Conservation (phyloP, 1,139 yeast genomes). For the Pichia sp. region DNA sequence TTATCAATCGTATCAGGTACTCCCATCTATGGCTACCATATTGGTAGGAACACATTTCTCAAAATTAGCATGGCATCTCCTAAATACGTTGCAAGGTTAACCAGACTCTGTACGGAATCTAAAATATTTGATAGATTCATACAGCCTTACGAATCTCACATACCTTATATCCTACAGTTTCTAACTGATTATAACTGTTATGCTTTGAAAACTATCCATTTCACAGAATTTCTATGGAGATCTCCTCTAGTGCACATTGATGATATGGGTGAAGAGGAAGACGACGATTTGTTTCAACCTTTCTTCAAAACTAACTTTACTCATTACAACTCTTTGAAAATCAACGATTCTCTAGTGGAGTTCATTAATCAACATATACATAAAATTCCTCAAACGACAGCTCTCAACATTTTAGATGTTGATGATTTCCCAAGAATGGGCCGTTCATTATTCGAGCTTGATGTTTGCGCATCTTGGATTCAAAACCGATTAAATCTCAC, state of each 20-base stretch:
- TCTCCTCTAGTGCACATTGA: conserved; percentile 30
- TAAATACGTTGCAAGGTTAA: conserved; percentile 46
- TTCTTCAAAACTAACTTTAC: conserved; percentile 16
- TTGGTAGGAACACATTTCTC: conserved; percentile 55
- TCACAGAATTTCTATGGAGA: conserved; percentile 33
- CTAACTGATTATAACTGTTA: conserved; percentile 74
- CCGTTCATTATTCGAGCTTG: conserved; percentile 60
- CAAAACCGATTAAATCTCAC: conserved; percentile 42
- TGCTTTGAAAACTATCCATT: conserved; percentile 73
- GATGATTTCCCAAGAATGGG: conserved; percentile 45
- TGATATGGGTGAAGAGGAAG: not conserved
- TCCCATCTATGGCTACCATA: conserved; percentile 78
- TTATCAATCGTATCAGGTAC: conserved; percentile 66
- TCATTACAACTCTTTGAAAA: conserved; percentile 19
- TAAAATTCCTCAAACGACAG: conserved; percentile 2
- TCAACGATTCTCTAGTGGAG: conserved; percentile 14
- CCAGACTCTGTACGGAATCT: conserved; percentile 52
- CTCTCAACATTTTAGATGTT: conserved; percentile 20
- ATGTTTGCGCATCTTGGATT: conserved; percentile 52
- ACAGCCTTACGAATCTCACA: conserved; percentile 70
- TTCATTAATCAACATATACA: conserved; percentile 12
- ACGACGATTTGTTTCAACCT: conserved; percentile 12
- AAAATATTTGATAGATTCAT: conserved; percentile 27
- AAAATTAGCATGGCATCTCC: conserved; percentile 69
- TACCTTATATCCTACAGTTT: conserved; percentile 72